phyloP scores from a whole-genome alignment of 2,329 filamentous ascomycete species.

The Trichophyton mentagrophytes region DNA sequence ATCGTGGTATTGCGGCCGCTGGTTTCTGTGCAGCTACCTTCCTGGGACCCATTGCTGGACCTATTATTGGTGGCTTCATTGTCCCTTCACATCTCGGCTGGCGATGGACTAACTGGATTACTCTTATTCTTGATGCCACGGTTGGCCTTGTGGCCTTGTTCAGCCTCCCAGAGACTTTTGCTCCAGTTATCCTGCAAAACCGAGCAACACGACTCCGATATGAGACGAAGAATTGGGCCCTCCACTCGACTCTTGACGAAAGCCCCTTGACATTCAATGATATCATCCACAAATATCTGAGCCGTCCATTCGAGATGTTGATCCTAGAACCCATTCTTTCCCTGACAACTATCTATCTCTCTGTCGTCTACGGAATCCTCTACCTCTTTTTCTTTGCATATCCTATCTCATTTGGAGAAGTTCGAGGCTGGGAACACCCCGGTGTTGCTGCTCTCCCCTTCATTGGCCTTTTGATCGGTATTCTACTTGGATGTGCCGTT shows the following conservation, averaged over 20 bases:
- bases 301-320: conserved; percentile 37
- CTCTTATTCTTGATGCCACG: conserved; percentile 35
- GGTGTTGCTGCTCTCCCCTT: conserved; percentile 37
- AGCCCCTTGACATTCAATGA: conserved; percentile 26
- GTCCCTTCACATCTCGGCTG: conserved; percentile 40
- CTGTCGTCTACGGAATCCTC: conserved; percentile 26
- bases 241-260: conserved; percentile 36
- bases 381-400: conserved; percentile 30
- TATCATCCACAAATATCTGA: conserved; percentile 34
- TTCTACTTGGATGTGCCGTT: conserved; percentile 26
- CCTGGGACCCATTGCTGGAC: conserved; percentile 37
- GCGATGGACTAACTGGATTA: conserved; percentile 47
- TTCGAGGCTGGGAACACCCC: conserved; percentile 29
- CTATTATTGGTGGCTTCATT: conserved; percentile 41
- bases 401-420: conserved; percentile 29
- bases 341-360: conserved; percentile 35
- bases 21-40: conserved; percentile 38
- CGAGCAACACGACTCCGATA: conserved; percentile 38
- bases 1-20: conserved; percentile 36
- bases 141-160: conserved; percentile 34
- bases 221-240: conserved; percentile 36
- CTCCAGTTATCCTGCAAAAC: conserved; percentile 35
- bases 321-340: conserved; percentile 38
- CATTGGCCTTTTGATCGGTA: conserved; percentile 34
- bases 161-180: conserved; percentile 42